Conservation (phyloP, 441 rosid genomes). For the Jatropha podagrica region DNA sequence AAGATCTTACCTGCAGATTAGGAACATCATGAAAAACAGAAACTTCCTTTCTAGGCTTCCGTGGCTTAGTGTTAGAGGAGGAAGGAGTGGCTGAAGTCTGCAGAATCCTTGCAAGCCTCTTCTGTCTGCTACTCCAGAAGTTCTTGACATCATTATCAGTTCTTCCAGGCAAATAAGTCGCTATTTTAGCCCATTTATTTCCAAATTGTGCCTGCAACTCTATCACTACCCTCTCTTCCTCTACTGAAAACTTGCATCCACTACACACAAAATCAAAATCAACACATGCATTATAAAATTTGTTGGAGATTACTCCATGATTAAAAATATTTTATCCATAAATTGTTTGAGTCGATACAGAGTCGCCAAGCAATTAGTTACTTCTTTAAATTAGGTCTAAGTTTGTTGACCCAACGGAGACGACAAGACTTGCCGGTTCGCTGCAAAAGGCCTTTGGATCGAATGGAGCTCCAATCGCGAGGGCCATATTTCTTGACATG, state of each 20-base stretch:
- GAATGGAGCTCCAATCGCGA: slow-evolving; percentile 99
- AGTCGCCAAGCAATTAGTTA: slow-evolving; percentile 18
- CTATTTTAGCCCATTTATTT: slow-evolving; percentile 94
- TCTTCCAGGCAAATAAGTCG: slow-evolving; percentile 75
- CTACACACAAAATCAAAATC: slow-evolving; percentile 27
- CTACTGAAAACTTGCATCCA: slow-evolving; percentile 84
- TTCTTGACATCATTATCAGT: slow-evolving; percentile 96
- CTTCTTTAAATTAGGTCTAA: slow-evolving; percentile 87
- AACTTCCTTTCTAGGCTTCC: slow-evolving; percentile 24
- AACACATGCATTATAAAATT: background rate
- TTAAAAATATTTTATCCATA: too few relatives aligned
- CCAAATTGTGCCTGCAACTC: slow-evolving; percentile 83
- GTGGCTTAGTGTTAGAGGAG: slow-evolving; percentile 38
- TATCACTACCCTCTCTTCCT: slow-evolving; percentile 86
- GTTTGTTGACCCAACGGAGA: slow-evolving; percentile 98
- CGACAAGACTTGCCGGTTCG: slow-evolving; percentile 95
- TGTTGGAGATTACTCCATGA: background rate
- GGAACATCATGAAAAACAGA: slow-evolving; percentile 28
- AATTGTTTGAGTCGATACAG: background rate
- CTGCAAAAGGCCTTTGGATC: slow-evolving; percentile 91
- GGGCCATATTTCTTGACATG: slow-evolving; percentile 78
- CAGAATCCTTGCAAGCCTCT: slow-evolving; percentile 70
- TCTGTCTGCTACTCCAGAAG: slow-evolving; percentile 92
- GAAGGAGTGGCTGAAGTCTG: slow-evolving; percentile 42
- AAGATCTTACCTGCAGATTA: slow-evolving; percentile 35